Percentiles rank a stretch among this genome's conserved stretches.
Conservation (phyloP, 257 asterid species). For the Anisodus tanguticus region DNA sequence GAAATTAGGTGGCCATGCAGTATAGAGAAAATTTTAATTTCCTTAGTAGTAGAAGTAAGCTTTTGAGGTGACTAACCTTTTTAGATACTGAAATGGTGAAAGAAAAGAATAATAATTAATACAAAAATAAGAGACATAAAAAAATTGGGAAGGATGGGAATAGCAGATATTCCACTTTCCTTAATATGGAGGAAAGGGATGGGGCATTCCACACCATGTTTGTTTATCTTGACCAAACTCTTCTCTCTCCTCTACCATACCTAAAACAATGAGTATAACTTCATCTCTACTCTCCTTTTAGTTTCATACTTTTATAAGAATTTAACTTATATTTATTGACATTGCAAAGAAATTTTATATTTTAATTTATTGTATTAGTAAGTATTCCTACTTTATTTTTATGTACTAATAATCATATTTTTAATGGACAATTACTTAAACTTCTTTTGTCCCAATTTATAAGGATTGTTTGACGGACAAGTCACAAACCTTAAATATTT, state of each 20-base stretch:
- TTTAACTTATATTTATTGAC: too few relatives aligned
- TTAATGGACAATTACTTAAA: too few relatives aligned
- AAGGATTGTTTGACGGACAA: too few relatives aligned
- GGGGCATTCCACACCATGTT: constrained; percentile 59
- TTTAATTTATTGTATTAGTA: too few relatives aligned
- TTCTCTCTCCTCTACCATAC: constrained; percentile 35
- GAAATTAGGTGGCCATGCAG: neutral
- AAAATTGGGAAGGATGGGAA: constrained; percentile 82
- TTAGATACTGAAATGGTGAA: constrained; percentile 14
- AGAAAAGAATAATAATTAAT: neutral
- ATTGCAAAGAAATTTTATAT: too few relatives aligned
- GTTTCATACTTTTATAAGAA: neutral
- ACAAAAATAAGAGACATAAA: constrained; percentile 51
- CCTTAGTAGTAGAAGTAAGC: constrained; percentile 10
- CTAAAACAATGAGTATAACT: neutral
- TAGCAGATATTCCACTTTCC: constrained; percentile 84
- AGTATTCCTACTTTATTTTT: too few relatives aligned
- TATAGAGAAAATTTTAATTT: neutral
- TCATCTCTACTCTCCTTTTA: neutral
- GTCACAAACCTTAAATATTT: too few relatives aligned
- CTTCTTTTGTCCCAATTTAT: too few relatives aligned
- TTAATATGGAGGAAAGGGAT: constrained; percentile 75
- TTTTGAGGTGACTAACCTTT: constrained; percentile 14
- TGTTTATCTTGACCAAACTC: constrained; percentile 62
- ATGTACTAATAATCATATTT: too few relatives aligned